These are phyloP conservation scores for Euptelea pleiosperma DNA, from an alignment of 164 flowering plant genomes.

Conservation along the genomic window DNA sequence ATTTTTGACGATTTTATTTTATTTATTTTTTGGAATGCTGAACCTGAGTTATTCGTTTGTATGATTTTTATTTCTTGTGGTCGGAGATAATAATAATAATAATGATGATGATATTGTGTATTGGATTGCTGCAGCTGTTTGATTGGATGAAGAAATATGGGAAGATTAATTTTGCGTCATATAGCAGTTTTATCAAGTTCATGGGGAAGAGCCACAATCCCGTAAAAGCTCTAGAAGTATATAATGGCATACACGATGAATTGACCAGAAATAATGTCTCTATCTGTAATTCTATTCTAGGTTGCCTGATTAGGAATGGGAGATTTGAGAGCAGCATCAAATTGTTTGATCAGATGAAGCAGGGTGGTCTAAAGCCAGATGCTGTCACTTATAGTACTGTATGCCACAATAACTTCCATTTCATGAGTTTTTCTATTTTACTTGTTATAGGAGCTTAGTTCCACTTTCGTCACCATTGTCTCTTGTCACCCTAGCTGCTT, in stretches of 20 bases:
- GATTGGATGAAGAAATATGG: slow-evolving; percentile 77
- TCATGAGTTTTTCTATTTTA: neutral
- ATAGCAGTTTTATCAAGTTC: slow-evolving; percentile 77
- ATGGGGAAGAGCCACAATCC: slow-evolving; percentile 53
- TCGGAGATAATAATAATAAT: no score
- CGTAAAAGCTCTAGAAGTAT: slow-evolving; percentile 62
- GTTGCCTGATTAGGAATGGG: slow-evolving; percentile 67
- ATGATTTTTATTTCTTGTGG: neutral
- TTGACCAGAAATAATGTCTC: slow-evolving; percentile 46
- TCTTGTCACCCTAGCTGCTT: slow-evolving; percentile 57
- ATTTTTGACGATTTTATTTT: neutral
- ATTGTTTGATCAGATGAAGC: slow-evolving; percentile 82
- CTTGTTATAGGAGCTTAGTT: neutral
- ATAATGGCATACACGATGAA: slow-evolving; percentile 58
- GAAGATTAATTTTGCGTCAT: slow-evolving; percentile 64
- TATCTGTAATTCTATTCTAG: slow-evolving; percentile 75
- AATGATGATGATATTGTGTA: neutral
- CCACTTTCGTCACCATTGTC: slow-evolving; percentile 8
- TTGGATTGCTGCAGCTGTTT: slow-evolving; percentile 60
- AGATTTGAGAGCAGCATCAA: slow-evolving; percentile 56
- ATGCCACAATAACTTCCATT: slow-evolving; percentile 22
- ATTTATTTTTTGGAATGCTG: neutral
- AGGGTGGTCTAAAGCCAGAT: slow-evolving; percentile 69
- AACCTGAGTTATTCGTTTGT: neutral
- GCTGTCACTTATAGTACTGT: slow-evolving; percentile 81